phyloP scores from a whole-genome alignment of 306 rosid genomes.

The Ceratonia siliqua region DNA sequence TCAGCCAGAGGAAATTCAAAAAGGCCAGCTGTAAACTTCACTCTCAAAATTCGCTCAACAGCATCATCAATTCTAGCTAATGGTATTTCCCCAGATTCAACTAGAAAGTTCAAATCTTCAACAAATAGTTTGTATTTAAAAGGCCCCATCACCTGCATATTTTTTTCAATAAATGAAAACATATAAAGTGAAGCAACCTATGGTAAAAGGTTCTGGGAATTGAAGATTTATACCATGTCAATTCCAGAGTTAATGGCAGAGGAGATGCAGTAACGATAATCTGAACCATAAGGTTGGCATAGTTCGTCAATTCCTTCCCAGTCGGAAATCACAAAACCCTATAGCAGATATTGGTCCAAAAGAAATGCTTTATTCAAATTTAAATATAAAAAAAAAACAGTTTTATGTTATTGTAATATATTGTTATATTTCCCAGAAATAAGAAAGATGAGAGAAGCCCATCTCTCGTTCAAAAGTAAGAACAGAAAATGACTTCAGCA shows the following conservation, averaged over 20 bases:
- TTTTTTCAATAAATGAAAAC: slow-evolving; percentile 26
- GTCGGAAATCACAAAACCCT: slow-evolving; percentile 91
- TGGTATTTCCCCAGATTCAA: slow-evolving; percentile 66
- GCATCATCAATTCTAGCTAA: slow-evolving; percentile 78
- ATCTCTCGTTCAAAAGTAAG: neutral
- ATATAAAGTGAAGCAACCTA: neutral
- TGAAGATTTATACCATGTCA: slow-evolving; percentile 67
- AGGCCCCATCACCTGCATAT: slow-evolving; percentile 82
- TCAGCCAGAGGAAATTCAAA: slow-evolving; percentile 71
- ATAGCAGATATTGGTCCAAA: slow-evolving; percentile 29
- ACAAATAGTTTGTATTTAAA: slow-evolving; percentile 48
- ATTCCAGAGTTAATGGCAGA: slow-evolving; percentile 76
- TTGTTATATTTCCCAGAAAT: neutral
- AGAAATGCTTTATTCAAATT: slow-evolving; percentile 8
- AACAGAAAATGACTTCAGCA: slow-evolving; percentile 2
- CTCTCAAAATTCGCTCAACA: slow-evolving; percentile 82
- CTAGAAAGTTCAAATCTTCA: slow-evolving; percentile 54
- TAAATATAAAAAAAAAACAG: slow-evolving; percentile 19
- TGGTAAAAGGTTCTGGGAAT: slow-evolving; percentile 7
- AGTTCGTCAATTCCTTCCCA: slow-evolving; percentile 82
- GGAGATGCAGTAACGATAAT: slow-evolving; percentile 66
- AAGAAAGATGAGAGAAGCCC: neutral
- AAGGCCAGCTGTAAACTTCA: slow-evolving; percentile 76
- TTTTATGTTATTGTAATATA: neutral
- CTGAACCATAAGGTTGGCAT: slow-evolving; percentile 55